A percentile compares a stretch with the other conserved stretches of the same genome.
Conservation (phyloP, 2,329 filamentous ascomycete genomes). For the Ascochyta lentis region DNA sequence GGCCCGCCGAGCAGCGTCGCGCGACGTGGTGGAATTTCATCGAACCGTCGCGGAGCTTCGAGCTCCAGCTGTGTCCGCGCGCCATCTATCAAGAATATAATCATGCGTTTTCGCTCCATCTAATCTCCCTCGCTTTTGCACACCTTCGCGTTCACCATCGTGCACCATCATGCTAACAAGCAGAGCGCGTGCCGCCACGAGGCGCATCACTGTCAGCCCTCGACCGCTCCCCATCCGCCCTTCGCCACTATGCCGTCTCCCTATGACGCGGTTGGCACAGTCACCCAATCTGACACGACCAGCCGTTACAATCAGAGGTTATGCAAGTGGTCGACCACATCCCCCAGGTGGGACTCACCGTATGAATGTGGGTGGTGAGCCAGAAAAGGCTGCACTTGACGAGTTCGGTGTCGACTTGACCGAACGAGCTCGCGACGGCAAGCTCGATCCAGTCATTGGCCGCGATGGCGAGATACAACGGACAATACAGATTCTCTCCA, state of each 20-base stretch:
- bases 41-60: conserved; percentile 34
- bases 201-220: conserved; percentile 39
- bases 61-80: conserved; percentile 27
- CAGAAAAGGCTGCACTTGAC: conserved; percentile 85
- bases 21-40: conserved; percentile 26
- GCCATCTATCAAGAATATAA: conserved; percentile 34
- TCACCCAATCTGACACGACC: conserved; percentile 45
- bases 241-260: conserved; percentile 35
- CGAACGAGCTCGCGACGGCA: conserved; percentile 81
- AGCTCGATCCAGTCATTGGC: conserved; percentile 94
- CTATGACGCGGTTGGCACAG: conserved; percentile 13
- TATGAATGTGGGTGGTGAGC: conserved; percentile 82
- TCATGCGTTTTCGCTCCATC: conserved; percentile 15
- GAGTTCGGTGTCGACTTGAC: conserved; percentile 92
- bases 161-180: conserved; percentile 43
- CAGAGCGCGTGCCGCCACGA: conserved; percentile 44
- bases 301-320: conserved; percentile 56
- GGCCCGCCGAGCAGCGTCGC: conserved; percentile 2
- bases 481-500: conserved; percentile 90
- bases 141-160: conserved; percentile 1
- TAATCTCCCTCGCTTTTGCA: conserved; percentile 11
- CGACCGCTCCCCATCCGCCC: conserved; percentile 26
- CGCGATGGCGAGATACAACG: conserved; percentile 90
- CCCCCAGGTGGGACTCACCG: conserved; percentile 91
- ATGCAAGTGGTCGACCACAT: conserved; percentile 70